A percentile compares a stretch with the other conserved stretches of the same genome.
These are phyloP conservation scores for Ascoidea asiatica DNA, from an alignment of 805 yeast genomes.

Conservation along the genomic window DNA sequence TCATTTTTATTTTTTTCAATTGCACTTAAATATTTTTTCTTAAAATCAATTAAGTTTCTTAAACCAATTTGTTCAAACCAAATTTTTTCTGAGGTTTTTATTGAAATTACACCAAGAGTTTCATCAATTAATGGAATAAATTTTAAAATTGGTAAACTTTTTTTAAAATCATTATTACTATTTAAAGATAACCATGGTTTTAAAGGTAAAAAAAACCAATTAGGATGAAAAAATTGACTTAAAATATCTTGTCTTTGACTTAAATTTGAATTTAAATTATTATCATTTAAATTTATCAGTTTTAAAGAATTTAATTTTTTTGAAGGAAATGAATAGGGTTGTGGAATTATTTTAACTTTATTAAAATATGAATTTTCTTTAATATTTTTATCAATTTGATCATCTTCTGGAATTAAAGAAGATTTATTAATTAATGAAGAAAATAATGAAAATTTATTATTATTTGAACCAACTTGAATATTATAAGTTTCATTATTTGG, in stretches of 20 bases:
- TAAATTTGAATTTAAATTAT: neutral
- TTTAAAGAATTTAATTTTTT: constrained; percentile 33
- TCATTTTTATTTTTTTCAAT: constrained; percentile 3
- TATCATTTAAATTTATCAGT: constrained; percentile 25
- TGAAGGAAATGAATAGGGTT: constrained; percentile 18
- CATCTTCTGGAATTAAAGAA: constrained; percentile 58
- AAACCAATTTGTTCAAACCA: constrained; percentile 45
- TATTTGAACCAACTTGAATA: constrained; percentile 29
- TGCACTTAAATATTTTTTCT: constrained; percentile 3
- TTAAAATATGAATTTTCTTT: constrained; percentile 35
- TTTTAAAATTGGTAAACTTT: constrained; percentile 13
- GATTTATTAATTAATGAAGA: constrained; percentile 63
- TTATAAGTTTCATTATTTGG: constrained; percentile 55
- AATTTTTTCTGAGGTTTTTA: constrained; percentile 33
- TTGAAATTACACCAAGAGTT: constrained; percentile 37
- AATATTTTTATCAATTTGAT: constrained; percentile 37
- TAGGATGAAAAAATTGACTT: constrained; percentile 41
- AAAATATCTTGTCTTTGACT: constrained; percentile 27
- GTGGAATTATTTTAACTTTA: constrained; percentile 57
- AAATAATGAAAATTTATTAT: constrained; percentile 61
- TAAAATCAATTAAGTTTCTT: constrained; percentile 17
- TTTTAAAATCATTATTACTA: constrained; percentile 26
- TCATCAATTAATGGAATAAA: constrained; percentile 63
- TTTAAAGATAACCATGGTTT: constrained; percentile 48
- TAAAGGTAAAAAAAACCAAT: constrained; percentile 51